Conservation (phyloP, 805 yeast genomes). For the Saturnispora serradocipensis region DNA sequence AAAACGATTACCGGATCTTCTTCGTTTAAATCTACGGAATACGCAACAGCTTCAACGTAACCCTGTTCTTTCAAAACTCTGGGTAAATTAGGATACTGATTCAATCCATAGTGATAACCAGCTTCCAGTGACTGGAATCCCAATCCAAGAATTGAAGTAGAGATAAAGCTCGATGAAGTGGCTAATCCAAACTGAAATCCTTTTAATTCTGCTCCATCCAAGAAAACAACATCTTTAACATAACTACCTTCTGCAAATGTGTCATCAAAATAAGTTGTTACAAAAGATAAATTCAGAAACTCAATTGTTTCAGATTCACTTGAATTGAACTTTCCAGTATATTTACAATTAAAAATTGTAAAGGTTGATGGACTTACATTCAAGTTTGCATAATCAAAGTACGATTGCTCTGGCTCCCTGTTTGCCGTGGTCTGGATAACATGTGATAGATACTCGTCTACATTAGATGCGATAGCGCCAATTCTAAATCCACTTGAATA, state of each 20-base stretch:
- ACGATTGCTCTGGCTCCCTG: not conserved
- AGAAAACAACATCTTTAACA: not conserved
- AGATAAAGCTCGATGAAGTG: not conserved
- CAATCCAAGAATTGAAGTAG: conserved; percentile 2
- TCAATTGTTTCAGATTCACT: not conserved
- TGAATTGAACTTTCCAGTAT: not conserved
- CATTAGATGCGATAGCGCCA: not conserved
- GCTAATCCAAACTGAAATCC: conserved; percentile 1
- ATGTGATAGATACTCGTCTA: not conserved
- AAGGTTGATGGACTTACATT: not conserved
- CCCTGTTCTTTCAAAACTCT: not conserved
- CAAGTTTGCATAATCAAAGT: not conserved
- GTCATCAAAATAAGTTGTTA: not conserved
- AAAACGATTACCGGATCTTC: not conserved
- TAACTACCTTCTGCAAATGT: not conserved
- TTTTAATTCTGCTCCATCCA: not conserved
- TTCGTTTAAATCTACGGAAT: not conserved
- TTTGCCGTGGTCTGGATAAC: not conserved
- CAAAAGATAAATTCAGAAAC: not conserved
- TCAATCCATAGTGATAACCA: not conserved
- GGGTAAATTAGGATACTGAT: conserved; percentile 3
- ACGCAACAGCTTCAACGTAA: not conserved
- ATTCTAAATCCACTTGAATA: not conserved
- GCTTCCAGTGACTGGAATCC: conserved; percentile 2
- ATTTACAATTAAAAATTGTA: not conserved